Base-by-base conservation (phyloP, 108 stramenopile genomes). In the Licmophora abbreviata region DNA sequence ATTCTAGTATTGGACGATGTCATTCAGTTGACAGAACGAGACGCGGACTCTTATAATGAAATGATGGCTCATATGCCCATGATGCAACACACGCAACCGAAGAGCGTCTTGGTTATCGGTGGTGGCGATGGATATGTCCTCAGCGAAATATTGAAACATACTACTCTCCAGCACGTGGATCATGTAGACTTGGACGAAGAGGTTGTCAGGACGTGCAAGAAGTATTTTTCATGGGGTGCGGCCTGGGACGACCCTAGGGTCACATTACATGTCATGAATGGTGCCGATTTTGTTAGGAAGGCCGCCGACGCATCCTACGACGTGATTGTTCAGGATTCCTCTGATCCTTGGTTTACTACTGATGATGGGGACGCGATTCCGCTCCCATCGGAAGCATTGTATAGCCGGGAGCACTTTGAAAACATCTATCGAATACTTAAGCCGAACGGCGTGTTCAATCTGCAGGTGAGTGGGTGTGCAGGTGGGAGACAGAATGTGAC, bases 31-130 rank as follows among this genome's bases (percentile, higher is more conserved):
- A 84, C 87, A 15, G 82, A 88, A 46, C 68, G 66, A 45, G 87
- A 88, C 52, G 82, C 83, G 0, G 68, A 78, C 41, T 71, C 74
- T 24, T 88, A 88, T 64, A 88, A 88, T 55, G 87, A 88, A 64
- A 88, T 88, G 87, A 66, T 88, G 77, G 82, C 82, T 0, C 87
- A 88, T 48, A 59, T 83, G 8, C 76, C 87, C 8, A 60, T 88
- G 63, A 77, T 88, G 65, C 77, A 76, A 38, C 81, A 85, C 60
- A n/a, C 31, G 0, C 63, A 76, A 12, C 74, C 74, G 4, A 57
- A 66, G 14, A 58, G 72, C 18, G 78, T 77, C 9, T 48, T 88
- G 42, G 59, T 88, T 0, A 54, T 88, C 33, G 87, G 87, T 24
- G 87, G 87, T 7, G 87, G 87, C 22, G 83, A 88, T 51, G 87